Evolutionary conservation across 106 monocot genomes (phyloP).

Genomic region (Alisma plantagoaquatica): DNA sequence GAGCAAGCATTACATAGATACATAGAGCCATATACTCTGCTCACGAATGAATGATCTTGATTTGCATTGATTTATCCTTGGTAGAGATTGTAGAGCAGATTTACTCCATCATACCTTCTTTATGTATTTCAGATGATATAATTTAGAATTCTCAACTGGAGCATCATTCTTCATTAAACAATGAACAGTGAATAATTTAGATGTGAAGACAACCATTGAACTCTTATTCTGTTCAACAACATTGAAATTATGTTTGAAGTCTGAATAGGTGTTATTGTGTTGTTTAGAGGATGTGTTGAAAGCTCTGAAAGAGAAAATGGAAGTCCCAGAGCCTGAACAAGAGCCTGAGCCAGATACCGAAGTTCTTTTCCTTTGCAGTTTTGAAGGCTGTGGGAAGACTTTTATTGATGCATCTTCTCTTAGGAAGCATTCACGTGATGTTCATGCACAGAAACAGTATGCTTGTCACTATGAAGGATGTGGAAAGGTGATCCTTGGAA

Average conservation of each 20-base stretch:
- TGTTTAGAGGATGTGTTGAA: conserved; percentile 42
- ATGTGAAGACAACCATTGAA: too few species aligned
- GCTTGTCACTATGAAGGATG: conserved; percentile 49
- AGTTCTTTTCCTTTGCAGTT: conserved; percentile 72
- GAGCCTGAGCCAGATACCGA: conserved; percentile 64
- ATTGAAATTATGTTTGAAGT: too few species aligned
- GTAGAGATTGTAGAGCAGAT: too few species aligned
- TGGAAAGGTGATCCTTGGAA: conserved; percentile 51
- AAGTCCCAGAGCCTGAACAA: conserved; percentile 24
- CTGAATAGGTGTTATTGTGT: background rate
- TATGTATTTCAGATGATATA: too few species aligned
- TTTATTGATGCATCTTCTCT: conserved; percentile 47
- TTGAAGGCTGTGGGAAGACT: conserved; percentile 71
- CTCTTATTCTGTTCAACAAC: too few species aligned
- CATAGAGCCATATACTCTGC: too few species aligned
- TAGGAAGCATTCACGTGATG: conserved; percentile 38
- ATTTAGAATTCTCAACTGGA: too few species aligned
- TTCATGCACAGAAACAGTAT: conserved; percentile 49
- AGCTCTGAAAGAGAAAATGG: conserved; percentile 23
- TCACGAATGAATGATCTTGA: too few species aligned
- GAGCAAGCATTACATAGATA: too few species aligned
- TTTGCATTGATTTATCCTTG: too few species aligned
- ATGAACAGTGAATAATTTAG: too few species aligned
- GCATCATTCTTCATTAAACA: background rate
- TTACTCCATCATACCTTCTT: too few species aligned